These are phyloP conservation scores for Cymbopogon citratus DNA, from an alignment of 176 grass and related monocot species.

Conservation along the genomic window DNA sequence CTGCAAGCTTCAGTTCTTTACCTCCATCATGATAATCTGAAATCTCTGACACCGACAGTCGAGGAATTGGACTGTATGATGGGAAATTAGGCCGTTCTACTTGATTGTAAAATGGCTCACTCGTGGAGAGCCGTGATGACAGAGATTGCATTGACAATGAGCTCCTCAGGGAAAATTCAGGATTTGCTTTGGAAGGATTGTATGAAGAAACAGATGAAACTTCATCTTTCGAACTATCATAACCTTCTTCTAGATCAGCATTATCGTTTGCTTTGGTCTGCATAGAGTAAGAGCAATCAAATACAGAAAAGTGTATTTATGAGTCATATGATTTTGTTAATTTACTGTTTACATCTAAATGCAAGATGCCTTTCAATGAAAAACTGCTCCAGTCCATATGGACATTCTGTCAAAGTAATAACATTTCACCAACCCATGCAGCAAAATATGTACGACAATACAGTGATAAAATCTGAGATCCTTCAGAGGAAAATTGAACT, in stretches of 20 bases:
- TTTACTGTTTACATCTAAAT: neutral
- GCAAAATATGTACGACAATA: neutral
- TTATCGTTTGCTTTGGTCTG: slow-evolving; percentile 78
- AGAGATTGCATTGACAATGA: slow-evolving; percentile 68
- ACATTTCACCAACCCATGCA: neutral
- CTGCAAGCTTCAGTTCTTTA: slow-evolving; percentile 33
- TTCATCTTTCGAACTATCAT: slow-evolving; percentile 98
- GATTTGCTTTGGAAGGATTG: slow-evolving; percentile 72
- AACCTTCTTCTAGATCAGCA: slow-evolving; percentile 83
- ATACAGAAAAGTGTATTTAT: neutral
- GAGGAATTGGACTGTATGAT: slow-evolving; percentile 54
- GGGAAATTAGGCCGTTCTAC: slow-evolving; percentile 45
- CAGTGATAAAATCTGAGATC: slow-evolving; percentile 1
- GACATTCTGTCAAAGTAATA: neutral
- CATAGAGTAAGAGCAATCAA: slow-evolving; percentile 21
- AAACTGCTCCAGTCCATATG: neutral
- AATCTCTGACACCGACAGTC: slow-evolving; percentile 78
- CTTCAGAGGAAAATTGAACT: slow-evolving; percentile 19
- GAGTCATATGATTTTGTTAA: neutral
- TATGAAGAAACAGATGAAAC: slow-evolving; percentile 94
- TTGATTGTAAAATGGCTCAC: slow-evolving; percentile 52
- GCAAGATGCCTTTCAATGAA: neutral
- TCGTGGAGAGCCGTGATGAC: slow-evolving; percentile 62
- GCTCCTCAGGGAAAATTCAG: slow-evolving; percentile 51
- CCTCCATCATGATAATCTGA: slow-evolving; percentile 72